Evolutionary conservation across 495 filamentous ascomycete species (phyloP), one percentile per base, ranked within the genome.

Genomic region (Eremomyces bilateralis): DNA sequence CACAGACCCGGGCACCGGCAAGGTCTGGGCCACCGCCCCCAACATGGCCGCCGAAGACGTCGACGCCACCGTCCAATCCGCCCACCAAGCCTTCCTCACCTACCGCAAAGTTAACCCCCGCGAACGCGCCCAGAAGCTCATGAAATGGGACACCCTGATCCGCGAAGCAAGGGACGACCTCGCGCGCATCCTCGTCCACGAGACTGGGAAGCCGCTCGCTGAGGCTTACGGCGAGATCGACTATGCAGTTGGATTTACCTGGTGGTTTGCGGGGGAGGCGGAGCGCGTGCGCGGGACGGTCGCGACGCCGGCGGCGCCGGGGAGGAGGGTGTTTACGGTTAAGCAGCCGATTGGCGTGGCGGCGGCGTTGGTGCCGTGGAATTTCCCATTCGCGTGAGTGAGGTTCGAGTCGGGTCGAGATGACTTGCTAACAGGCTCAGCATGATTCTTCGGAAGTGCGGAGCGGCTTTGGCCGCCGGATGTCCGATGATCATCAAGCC

Each of bases 321-420:
- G 67, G 18, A 58, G 75, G n/a, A 59, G 76, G 3, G 53, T 75
- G 21, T 66, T 81, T 35, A 78, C 71, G 0, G 58, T 79, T 38
- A 78, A 78, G 55, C 74, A 80, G 52, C 67, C 69, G 0, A 62
- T 75, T 42, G 71, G 71, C 15, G 69, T 74, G 4, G 60, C 65
- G 1, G 71, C 62, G n/a, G 69, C 68, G 1, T 48, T 76, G 13
- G 69, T 74, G 3, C 71, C 71, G 1, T 76, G 71, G 71, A 75
- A 76, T 41, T 59, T 57, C 37, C 54, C 51, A 0, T 45, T 52
- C 11, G 48, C 51, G 36, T 37, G 19, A 13, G 33, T 36, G 28
- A 4, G 8, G n/a, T 36, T 37, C 10, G 6, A 22, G 42, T 56
- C 33, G 67, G 65, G 24, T 13, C 13, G 8, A 8, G 24, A 28